Percentiles rank a stretch among this genome's conserved stretches.
phyloP scores from a whole-genome alignment of 164 flowering plant species.

The Stephania japonica region DNA sequence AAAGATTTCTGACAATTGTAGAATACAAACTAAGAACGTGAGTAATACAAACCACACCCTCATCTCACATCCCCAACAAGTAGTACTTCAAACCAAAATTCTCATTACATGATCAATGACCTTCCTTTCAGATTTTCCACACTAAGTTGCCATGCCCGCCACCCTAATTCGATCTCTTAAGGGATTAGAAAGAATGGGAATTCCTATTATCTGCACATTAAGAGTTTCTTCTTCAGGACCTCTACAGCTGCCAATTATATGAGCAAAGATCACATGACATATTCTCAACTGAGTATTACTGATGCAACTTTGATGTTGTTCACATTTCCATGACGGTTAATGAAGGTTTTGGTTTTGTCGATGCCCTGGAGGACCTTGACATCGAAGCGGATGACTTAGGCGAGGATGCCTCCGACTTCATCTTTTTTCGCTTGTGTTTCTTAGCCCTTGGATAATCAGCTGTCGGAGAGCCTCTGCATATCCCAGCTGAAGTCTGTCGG shows the following conservation, averaged over 20 bases:
- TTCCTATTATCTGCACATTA: neutral
- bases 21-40: neutral
- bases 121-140: neutral
- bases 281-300: slow-evolving; percentile 1
- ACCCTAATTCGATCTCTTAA: neutral
- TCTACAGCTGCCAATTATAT: neutral
- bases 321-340: slow-evolving; percentile 9
- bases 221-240: neutral
- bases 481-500: slow-evolving; percentile 12
- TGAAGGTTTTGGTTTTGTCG: slow-evolving; percentile 16
- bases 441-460: slow-evolving; percentile 18
- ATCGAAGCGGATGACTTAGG: slow-evolving; percentile 1
- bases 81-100: neutral
- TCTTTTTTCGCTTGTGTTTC: slow-evolving; percentile 22
- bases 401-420: slow-evolving; percentile 17
- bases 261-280: neutral
- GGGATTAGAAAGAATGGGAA: slow-evolving; percentile 1
- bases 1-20: neutral
- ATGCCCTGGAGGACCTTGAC: slow-evolving; percentile 13
- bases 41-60: neutral
- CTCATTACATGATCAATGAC: neutral
- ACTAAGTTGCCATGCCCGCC: neutral
- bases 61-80: neutral
- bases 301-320: slow-evolving; percentile 2
- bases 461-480: slow-evolving; percentile 12